phyloP scores from a whole-genome alignment of 352 stramenopile species.

The Phytopythium delawarense region DNA sequence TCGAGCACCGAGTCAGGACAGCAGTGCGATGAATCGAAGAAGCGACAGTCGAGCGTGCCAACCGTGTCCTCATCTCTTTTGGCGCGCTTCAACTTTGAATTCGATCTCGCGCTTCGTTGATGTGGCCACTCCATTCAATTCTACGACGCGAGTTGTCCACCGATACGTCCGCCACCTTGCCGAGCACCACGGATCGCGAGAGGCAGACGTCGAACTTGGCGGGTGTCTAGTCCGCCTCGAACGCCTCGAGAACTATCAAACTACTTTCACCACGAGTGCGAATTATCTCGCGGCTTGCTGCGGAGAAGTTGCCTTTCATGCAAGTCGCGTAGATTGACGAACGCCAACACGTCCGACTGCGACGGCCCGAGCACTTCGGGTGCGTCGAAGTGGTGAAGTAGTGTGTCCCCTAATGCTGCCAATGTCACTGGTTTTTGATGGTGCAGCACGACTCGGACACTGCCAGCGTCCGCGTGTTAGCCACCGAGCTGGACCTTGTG shows the following conservation, averaged over 20 bases:
- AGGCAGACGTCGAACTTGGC: constrained; percentile 40
- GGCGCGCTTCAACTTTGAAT: no score
- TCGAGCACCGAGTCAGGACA: no score
- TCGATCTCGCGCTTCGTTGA: no score
- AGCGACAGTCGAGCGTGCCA: no score
- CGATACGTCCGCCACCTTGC: constrained; percentile 26
- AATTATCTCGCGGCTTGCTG: constrained; percentile 22
- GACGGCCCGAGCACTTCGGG: constrained; percentile 45
- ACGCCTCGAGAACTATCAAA: neutral
- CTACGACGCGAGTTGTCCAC: constrained; percentile 45
- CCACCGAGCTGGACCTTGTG: neutral
- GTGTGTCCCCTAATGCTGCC: neutral
- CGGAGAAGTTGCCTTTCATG: constrained; percentile 13
- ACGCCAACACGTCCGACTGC: constrained; percentile 40
- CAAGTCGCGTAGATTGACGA: constrained; percentile 24
- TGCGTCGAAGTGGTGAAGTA: constrained; percentile 19
- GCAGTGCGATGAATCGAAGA: no score
- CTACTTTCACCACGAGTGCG: constrained; percentile 12
- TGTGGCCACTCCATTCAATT: no score
- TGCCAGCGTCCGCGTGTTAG: neutral
- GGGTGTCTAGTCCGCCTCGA: neutral
- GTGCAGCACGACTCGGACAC: neutral
- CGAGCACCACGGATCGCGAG: constrained; percentile 42
- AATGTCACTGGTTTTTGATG: neutral
- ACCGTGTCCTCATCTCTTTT: no score